Evolutionary conservation across 2,329 filamentous ascomycete species (phyloP), one percentile per base, ranked within the genome.

Genomic region (Chaetomiaceae sp.): DNA sequence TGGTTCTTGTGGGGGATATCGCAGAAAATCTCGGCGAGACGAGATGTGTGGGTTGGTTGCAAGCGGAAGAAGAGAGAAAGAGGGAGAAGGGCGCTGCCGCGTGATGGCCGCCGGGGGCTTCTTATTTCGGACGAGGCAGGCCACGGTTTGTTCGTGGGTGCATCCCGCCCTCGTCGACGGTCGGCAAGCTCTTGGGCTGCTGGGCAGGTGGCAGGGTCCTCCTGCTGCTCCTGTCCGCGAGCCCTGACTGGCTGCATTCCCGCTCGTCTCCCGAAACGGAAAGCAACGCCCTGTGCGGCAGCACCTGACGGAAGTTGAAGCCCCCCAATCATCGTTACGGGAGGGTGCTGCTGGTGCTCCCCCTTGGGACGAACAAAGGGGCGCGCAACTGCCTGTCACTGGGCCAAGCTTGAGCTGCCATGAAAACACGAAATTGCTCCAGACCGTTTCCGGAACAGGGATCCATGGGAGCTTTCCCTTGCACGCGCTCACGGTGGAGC

Each of bases 381-480:
- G 45, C 15, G 27, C 42, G 31, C 51, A 42, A 40, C 52, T 44
- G 44, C 40, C 47, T 27, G 54, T 45, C 47, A 53, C 54, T 51
- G 39, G 39, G 34, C 52, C 27, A 50, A 43, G 52, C 43, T 52
- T 58, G 40, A 59, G 58, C 57, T 58, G 60, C 59, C 54, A 44
- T 43, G 54, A 59, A 56, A 60, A 62, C 53, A 60, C 59, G 59
- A 64, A 60, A 64, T 63, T 64, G 58, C 59, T 60, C 55, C 57
- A 59, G 38, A 56, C 61, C 61, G 62, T 64, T 63, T 61, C 45
- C 49, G 48, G n/a, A 55, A 59, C 59, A 64, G 56, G 61, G 62
- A 61, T 62, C 52, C 51, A 46, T n/a, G n/a, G n/a, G n/a, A 55
- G 53, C 56, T 59, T 51, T 44, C 46, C 43, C 51, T 46, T 53